Base-by-base conservation (phyloP, 73 alveolate genomes). In the Paramecium sonneborni region DNA sequence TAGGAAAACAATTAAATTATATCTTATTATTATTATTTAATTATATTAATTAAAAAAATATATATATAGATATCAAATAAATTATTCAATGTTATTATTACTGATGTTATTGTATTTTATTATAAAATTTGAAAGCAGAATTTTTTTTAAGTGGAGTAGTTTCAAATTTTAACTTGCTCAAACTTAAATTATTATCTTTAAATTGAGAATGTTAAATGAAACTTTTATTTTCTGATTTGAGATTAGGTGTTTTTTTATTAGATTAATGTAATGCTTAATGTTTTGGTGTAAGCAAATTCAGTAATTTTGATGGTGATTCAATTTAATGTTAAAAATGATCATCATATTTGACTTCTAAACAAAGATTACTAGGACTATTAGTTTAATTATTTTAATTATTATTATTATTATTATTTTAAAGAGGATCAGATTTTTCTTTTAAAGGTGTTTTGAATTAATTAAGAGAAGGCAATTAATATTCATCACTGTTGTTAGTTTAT, bases 131-230 rank as follows among this genome's bases (percentile, higher is more conserved):
- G 32, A 74, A 74, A 38, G 87, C 87, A 11, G 87, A 74, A 4
- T 74, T 74, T 43, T 74, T 74, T 74, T 74, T 74, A 14, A 74
- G 57, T 24, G 87, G 87, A n/a, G 87, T 74, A 35, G 90, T 79
- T 23, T 79, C 70, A 79, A 79, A 79, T 79, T 46, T 79, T 34
- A 79, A 23, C 24, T 43, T 79, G 44, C 86, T 72, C 35, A 72
- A 37, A 39, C 76, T 79, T 79, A 79, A 79, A 41, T 79, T 39
- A 41, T 79, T 39, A 41, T 79, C 90, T 79, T 79, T 79, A 24
- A 79, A 79, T 26, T 39, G 23, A 38, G 90, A 79, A 30, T 79
- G 74, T 28, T 79, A 21, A 8, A 41, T 21, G 1, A 24, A 18
- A 28, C 90, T 79, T 79, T 79, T 79, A 5, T 79, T 79, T 26